phyloP scores from a whole-genome alignment of 805 yeast species.

The Kodamaea laetipori region DNA sequence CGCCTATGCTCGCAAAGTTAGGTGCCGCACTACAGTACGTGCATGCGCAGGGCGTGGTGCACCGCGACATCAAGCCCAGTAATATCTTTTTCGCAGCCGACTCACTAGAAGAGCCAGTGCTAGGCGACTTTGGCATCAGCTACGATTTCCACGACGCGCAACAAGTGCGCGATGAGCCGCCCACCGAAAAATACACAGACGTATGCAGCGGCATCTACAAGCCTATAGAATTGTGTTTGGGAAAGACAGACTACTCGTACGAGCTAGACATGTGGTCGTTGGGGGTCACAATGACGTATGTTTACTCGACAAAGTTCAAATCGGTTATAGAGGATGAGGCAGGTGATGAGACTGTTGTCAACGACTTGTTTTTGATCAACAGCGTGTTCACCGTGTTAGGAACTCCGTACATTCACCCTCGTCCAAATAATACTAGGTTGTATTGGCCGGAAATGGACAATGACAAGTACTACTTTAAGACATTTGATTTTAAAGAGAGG shows the following conservation, averaged over 20 bases:
- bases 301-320: slow-evolving; percentile 40
- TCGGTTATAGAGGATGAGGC: slow-evolving; percentile 39
- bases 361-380: slow-evolving; percentile 62
- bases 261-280: slow-evolving; percentile 73
- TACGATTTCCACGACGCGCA: slow-evolving; percentile 26
- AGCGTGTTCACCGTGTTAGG: slow-evolving; percentile 62
- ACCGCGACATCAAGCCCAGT: slow-evolving; percentile 44
- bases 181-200: slow-evolving; percentile 47
- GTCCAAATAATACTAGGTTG: slow-evolving; percentile 14
- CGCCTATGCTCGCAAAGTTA: slow-evolving; percentile 11
- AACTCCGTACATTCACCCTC: slow-evolving; percentile 48
- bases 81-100: slow-evolving; percentile 33
- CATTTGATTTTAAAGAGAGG: slow-evolving; percentile 24
- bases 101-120: slow-evolving; percentile 28
- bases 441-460: slow-evolving; percentile 41
- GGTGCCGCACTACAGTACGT: slow-evolving; percentile 29
- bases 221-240: slow-evolving; percentile 74
- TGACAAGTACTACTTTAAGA: slow-evolving; percentile 31
- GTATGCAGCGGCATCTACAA: slow-evolving; percentile 69
- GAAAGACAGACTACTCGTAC: slow-evolving; percentile 52
- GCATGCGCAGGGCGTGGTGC: slow-evolving; percentile 38
- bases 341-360: slow-evolving; percentile 39
- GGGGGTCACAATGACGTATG: slow-evolving; percentile 60
- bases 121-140: slow-evolving; percentile 69
- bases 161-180: slow-evolving; percentile 40